A percentile compares a stretch with the other conserved stretches of the same genome.
These are phyloP conservation scores for Singerocomus inundabilis DNA, from an alignment of 1,284 basidiomycete genomes.

Conservation along the genomic window DNA sequence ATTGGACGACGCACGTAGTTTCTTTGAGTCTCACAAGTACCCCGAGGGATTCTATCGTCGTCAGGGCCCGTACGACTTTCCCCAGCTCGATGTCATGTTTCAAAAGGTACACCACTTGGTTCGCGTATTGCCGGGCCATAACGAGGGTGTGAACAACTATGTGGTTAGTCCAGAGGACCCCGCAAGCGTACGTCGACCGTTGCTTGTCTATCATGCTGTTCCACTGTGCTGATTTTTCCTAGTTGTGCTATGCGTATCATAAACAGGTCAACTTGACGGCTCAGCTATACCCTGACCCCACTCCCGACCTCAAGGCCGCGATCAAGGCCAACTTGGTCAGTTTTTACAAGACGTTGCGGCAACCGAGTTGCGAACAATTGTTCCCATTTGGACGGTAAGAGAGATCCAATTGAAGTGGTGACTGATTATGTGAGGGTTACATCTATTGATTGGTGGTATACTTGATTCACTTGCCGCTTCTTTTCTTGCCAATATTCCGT, in stretches of 20 bases:
- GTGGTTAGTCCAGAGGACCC: conserved; percentile 15
- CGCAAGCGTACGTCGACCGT: conserved; percentile 19
- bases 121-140: conserved; percentile 16
- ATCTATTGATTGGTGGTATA: too few relatives aligned
- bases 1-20: conserved; percentile 18
- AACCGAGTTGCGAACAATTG: conserved; percentile 19
- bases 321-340: conserved; percentile 27
- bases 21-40: conserved; percentile 18
- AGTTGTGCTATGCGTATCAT: conserved; percentile 23
- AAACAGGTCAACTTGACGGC: conserved; percentile 24
- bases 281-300: conserved; percentile 23
- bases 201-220: not conserved
- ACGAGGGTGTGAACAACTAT: conserved; percentile 23
- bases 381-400: conserved; percentile 20
- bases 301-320: conserved; percentile 18
- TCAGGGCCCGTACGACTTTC: conserved; percentile 14
- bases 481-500: too few relatives aligned
- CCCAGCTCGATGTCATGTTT: conserved; percentile 6
- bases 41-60: conserved; percentile 27
- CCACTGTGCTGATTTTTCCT: conserved; percentile 3
- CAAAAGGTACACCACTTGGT: not conserved
- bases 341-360: conserved; percentile 19
- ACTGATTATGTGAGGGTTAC: not conserved
- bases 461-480: too few relatives aligned
- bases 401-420: not conserved